Base-by-base conservation (phyloP, 2,329 filamentous ascomycete species). In the Cytospora mali region DNA sequence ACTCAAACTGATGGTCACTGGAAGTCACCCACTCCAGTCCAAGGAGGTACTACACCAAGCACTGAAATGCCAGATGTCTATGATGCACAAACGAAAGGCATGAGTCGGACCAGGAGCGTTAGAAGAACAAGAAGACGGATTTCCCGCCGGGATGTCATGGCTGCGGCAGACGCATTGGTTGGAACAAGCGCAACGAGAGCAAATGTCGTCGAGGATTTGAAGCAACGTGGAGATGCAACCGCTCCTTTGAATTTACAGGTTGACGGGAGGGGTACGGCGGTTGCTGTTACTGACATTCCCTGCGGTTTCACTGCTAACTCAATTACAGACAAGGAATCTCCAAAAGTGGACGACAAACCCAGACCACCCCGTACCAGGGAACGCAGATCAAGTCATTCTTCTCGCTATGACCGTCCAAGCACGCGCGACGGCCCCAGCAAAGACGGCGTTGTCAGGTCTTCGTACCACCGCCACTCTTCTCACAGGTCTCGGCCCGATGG, bases 281-380 rank as follows among this genome's bases (percentile, higher is more conserved):
- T 54, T 63, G 61, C 61, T 58, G 50, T 54, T 60, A 54, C 50
- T 52, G 48, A 61, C 63, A 65, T 52, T 60, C 73, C 79, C 75
- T 71, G 74, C 71, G 73, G 75, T 73, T 76, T 77, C 74, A 77
- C 80, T 80, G 77, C 83, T 85, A 80, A 85, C 82, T 77, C 80
- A 72, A 81, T 77, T 74, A 76, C 77, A 85, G 82, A 83, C 75
- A 80, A 81, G 68, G 80, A 74, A 70, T 73, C 71, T 70, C 70
- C 70, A 66, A 73, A 73, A 62, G 71, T 74, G 52, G 73, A 74
- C 66, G 75, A 79, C 65, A 74, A 70, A 70, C 61, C 68, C 66
- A 67, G 70, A 62, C 66, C 70, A 39, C 65, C 68, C 11, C 69
- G 71, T 66, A 18, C 50, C 7, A 58, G 48, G 18, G 66, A 69